phyloP scores from a whole-genome alignment of 1,139 yeast species.

The Pneumocystis oryctolagi region DNA sequence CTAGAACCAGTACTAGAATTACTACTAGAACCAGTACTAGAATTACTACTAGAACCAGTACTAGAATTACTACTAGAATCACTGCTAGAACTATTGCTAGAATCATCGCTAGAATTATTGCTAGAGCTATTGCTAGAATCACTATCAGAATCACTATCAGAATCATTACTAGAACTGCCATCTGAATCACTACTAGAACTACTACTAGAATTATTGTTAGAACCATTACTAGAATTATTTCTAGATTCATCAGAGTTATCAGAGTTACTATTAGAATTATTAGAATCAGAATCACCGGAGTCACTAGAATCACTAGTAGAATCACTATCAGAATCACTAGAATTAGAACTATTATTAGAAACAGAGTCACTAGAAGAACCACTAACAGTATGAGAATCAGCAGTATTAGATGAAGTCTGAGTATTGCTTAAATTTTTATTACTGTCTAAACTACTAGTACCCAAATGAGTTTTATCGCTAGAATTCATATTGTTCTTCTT shows the following conservation, averaged over 20 bases:
- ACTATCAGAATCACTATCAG: background rate
- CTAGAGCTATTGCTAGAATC: too few relatives aligned
- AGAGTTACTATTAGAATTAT: background rate
- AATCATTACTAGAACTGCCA: background rate
- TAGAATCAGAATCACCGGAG: background rate
- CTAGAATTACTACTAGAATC: background rate
- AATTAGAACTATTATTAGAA: background rate
- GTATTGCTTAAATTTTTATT: background rate
- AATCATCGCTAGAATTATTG: background rate
- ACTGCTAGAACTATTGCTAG: background rate
- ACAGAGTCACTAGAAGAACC: background rate
- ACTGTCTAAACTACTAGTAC: background rate
- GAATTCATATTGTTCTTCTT: background rate
- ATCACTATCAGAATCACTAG: too few relatives aligned
- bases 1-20: too few relatives aligned
- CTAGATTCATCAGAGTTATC: too few relatives aligned
- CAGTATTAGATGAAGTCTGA: background rate
- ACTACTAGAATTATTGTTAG: background rate
- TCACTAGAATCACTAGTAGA: background rate
- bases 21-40: too few relatives aligned
- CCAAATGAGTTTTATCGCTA: background rate
- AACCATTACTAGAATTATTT: background rate
- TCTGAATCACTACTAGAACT: background rate
- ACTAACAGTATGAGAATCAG: background rate
- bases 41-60: background rate